These are phyloP conservation scores for Vitis labrusca DNA, from an alignment of 164 flowering plant species.

Conservation along the genomic window DNA sequence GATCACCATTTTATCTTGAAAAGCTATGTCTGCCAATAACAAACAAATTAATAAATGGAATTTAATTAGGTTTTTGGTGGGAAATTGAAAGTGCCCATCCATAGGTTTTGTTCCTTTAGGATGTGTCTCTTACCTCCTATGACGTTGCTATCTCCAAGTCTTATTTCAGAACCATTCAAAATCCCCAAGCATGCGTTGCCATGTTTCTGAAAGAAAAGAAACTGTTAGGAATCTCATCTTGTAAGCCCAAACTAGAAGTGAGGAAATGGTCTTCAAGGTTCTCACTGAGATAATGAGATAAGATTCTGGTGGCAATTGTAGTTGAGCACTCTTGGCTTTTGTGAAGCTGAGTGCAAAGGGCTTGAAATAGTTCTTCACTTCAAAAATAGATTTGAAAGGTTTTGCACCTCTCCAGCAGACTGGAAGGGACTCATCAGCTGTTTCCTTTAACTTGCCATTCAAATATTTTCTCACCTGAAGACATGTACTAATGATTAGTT, in stretches of 20 bases:
- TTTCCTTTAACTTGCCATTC: slow-evolving; percentile 48
- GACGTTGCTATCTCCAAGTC: slow-evolving; percentile 46
- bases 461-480: slow-evolving; percentile 59
- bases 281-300: slow-evolving; percentile 82
- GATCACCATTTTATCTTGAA: slow-evolving; percentile 72
- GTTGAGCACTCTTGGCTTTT: slow-evolving; percentile 42
- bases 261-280: not conserved
- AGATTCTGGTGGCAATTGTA: slow-evolving; percentile 69
- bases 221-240: not conserved
- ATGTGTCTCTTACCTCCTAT: slow-evolving; percentile 66
- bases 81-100: not conserved
- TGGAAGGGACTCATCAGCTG: slow-evolving; percentile 51
- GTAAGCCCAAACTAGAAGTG: not conserved
- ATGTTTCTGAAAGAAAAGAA: slow-evolving; percentile 36
- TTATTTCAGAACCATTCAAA: slow-evolving; percentile 64
- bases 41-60: not conserved
- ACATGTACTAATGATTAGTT: slow-evolving; percentile 3
- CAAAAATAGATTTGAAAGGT: slow-evolving; percentile 55
- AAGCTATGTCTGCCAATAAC: slow-evolving; percentile 50
- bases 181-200: slow-evolving; percentile 92
- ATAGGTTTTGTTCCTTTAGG: not conserved
- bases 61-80: not conserved
- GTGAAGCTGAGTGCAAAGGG: slow-evolving; percentile 53
- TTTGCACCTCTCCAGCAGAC: slow-evolving; percentile 86
- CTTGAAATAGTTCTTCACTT: slow-evolving; percentile 62